Evolutionary conservation across 1,284 basidiomycete species (phyloP).

Genomic region (Pholiota adiposa): DNA sequence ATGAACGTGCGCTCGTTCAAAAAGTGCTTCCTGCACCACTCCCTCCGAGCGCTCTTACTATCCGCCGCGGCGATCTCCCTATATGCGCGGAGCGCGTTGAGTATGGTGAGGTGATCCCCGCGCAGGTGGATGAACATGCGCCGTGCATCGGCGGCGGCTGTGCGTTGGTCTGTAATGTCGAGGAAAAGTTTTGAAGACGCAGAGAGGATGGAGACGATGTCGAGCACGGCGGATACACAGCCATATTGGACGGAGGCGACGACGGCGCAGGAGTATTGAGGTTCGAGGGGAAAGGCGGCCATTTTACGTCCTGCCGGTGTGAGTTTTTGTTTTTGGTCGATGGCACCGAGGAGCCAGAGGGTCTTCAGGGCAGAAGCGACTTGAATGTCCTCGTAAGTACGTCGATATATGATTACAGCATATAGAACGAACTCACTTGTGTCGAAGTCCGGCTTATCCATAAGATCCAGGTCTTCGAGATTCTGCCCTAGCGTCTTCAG

Average conservation of each 20-base stretch:
- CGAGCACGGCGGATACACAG: constrained; percentile 77
- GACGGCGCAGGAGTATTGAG: constrained; percentile 77
- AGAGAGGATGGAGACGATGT: constrained; percentile 82
- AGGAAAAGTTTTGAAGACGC: constrained; percentile 77
- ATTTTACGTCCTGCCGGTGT: constrained; percentile 78
- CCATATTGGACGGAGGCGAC: constrained; percentile 72
- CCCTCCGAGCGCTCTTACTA: constrained; percentile 52
- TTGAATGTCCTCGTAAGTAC: constrained; percentile 27
- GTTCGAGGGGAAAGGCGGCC: constrained; percentile 86
- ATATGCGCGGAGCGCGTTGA: constrained; percentile 88
- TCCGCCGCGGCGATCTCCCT: constrained; percentile 40
- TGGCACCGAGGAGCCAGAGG: constrained; percentile 76
- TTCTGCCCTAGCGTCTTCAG: constrained; percentile 84
- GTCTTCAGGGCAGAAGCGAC: constrained; percentile 76
- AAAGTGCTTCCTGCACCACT: constrained; percentile 86
- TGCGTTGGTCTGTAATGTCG: constrained; percentile 72
- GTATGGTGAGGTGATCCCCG: constrained; percentile 90
- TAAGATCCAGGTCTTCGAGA: constrained; percentile 78
- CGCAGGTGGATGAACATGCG: constrained; percentile 81
- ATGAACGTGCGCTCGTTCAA: constrained; percentile 86
- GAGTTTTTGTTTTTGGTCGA: constrained; percentile 65
- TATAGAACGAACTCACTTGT: constrained; percentile 53
- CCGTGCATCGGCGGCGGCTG: constrained; percentile 69
- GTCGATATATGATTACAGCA: not conserved
- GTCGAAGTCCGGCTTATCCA: constrained; percentile 81